Percentiles rank a stretch among this genome's conserved stretches.
These are phyloP conservation scores for Bacterosira constricta DNA, from an alignment of 108 stramenopile genomes.

Conservation along the genomic window DNA sequence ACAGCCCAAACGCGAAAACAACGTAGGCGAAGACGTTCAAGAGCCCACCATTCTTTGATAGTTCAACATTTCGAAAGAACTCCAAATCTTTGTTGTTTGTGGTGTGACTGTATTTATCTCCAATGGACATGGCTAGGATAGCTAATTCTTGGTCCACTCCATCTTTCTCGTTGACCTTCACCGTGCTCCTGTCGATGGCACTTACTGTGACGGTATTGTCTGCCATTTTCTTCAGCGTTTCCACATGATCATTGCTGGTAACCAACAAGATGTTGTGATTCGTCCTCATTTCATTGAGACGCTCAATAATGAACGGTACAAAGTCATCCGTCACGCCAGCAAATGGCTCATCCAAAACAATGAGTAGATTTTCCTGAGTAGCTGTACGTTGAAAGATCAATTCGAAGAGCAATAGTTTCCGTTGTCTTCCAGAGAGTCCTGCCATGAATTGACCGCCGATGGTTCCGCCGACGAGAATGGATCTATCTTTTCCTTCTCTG, in stretches of 20 bases:
- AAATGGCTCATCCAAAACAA: constrained; percentile 74
- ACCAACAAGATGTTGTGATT: constrained; percentile 71
- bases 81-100: constrained; percentile 47
- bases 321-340: constrained; percentile 79
- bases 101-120: constrained; percentile 48
- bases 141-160: constrained; percentile 57
- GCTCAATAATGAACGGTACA: constrained; percentile 63
- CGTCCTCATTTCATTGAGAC: constrained; percentile 57
- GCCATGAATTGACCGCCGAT: constrained; percentile 75
- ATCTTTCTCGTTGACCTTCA: constrained; percentile 54
- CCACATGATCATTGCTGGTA: constrained; percentile 79
- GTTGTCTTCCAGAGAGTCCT: constrained; percentile 68
- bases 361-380: constrained; percentile 48
- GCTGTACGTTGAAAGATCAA: constrained; percentile 65
- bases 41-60: constrained; percentile 48
- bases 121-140: constrained; percentile 55
- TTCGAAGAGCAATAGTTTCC: constrained; percentile 71
- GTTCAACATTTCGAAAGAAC: constrained; percentile 70
- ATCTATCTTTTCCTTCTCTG: constrained; percentile 54
- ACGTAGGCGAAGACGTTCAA: constrained; percentile 50
- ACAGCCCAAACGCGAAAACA: constrained; percentile 47
- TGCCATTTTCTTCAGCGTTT: constrained; percentile 59
- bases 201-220: constrained; percentile 70
- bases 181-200: constrained; percentile 64
- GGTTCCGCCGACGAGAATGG: constrained; percentile 67